Evolutionary conservation across 164 flowering plant genomes (phyloP), one percentile per base, ranked within the genome.

Genomic region (Taxillus chinensis): DNA sequence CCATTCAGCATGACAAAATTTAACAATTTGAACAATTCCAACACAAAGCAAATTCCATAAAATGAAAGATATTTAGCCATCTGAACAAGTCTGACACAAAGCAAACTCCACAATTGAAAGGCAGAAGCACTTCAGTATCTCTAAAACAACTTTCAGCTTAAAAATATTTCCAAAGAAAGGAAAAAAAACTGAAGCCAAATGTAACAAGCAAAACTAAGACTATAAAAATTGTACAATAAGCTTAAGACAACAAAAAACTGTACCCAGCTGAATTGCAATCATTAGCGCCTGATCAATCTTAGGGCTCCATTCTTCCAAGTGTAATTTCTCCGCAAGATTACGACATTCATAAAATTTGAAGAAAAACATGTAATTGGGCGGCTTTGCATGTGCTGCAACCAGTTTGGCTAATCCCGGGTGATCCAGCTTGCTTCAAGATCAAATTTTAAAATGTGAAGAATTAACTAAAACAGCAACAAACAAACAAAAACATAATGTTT

Each of bases 331-430:
- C 0, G 86, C 75, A 4, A 92, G 84, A 75, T 77, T 85, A 3
- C 80, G 66, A 16, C 69, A 67, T 66, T 83, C 86, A 14, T 86
- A 88, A 58, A 78, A 83, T 7, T 77, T 70, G 48, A 85, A 92
- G 79, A 92, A 88, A 67, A 86, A 80, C 93, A 90, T 67, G 75
- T 92, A 92, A 74, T 86, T 83, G 52, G 96, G 96, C 6, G 96
- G 98, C 80, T 70, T 83, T 3, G 95, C 96, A 67, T 90, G 90
- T 0, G 96, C 98, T 3, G 96, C 96, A 45, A 88, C 73, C 67
- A 92, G 72, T 42, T 68, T 83, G 5, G 85, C 82, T 62, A 92
- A 61, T 61, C 96, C 96, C 4, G 86, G 82, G 70, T 92, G 95
- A 74, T 92, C 84, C 62, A 92, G 49, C 72, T 78, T 73, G 80